phyloP scores from a whole-genome alignment of 768 basidiomycete genomes.

The Boletellus sp. region DNA sequence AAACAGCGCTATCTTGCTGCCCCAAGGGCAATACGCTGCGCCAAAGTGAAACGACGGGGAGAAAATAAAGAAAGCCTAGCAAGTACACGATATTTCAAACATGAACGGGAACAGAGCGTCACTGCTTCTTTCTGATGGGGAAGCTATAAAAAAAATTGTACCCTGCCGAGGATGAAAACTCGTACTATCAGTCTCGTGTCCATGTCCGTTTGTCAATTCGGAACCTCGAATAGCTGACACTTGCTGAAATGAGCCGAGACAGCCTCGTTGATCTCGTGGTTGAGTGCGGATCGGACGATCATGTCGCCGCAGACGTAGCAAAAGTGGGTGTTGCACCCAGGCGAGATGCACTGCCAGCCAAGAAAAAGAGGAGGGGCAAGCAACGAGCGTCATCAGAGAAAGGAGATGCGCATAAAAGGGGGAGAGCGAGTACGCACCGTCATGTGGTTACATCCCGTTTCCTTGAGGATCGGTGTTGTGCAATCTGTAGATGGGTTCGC shows the following conservation, averaged over 20 bases:
- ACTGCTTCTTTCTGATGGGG: too few species aligned
- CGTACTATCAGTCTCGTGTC: background rate
- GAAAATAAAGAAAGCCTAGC: too few species aligned
- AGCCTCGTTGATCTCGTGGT: constrained; percentile 28
- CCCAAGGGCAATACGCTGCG: too few species aligned
- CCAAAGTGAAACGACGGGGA: too few species aligned
- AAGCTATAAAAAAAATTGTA: too few species aligned
- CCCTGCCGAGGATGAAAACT: background rate
- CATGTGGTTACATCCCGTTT: constrained; percentile 58
- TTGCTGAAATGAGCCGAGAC: constrained; percentile 32
- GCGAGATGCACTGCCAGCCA: constrained; percentile 45
- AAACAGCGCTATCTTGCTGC: too few species aligned
- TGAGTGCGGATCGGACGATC: constrained; percentile 41
- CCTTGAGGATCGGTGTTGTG: constrained; percentile 47
- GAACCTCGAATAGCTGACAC: constrained; percentile 37
- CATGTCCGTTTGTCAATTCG: constrained; percentile 10
- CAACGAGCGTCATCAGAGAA: background rate
- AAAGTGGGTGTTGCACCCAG: constrained; percentile 60
- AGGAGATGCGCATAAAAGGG: background rate
- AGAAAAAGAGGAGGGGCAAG: background rate
- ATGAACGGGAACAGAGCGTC: too few species aligned
- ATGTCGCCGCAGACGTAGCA: constrained; percentile 49
- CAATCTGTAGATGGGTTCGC: constrained; percentile 31
- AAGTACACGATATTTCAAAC: too few species aligned
- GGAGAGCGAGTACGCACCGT: constrained; percentile 30